Conservation (phyloP, 2,329 filamentous ascomycete species). For the Basipetospora chlamydospora region DNA sequence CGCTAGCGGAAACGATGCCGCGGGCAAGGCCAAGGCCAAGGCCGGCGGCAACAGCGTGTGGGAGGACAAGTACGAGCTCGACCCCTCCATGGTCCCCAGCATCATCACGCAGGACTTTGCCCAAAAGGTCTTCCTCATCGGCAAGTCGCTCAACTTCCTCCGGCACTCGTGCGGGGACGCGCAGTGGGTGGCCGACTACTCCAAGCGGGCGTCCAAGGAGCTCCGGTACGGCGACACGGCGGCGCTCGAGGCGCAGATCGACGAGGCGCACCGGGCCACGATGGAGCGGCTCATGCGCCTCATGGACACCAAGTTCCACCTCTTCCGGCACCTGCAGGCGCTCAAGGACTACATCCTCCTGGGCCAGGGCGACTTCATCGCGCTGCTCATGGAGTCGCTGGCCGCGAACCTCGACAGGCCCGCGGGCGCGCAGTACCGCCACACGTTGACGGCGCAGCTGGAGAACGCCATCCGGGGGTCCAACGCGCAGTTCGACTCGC, state of each 20-base stretch:
- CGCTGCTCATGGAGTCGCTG: slow-evolving; percentile 89
- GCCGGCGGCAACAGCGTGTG: slow-evolving; percentile 76
- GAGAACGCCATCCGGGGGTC: slow-evolving; percentile 95
- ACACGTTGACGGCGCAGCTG: slow-evolving; percentile 92
- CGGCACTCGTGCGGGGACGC: slow-evolving; percentile 84
- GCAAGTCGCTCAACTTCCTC: slow-evolving; percentile 96
- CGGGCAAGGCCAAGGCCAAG: no score
- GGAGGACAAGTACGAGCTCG: slow-evolving; percentile 54
- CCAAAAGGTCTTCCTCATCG: slow-evolving; percentile 91
- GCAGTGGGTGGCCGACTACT: slow-evolving; percentile 90
- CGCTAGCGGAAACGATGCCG: no score
- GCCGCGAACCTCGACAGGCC: slow-evolving; percentile 86
- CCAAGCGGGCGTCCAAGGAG: slow-evolving; percentile 82
- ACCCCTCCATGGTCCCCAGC: slow-evolving; percentile 52
- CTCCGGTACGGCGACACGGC: slow-evolving; percentile 86
- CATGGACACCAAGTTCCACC: slow-evolving; percentile 88
- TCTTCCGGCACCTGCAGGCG: slow-evolving; percentile 83
- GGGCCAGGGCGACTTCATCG: slow-evolving; percentile 94
- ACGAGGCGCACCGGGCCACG: slow-evolving; percentile 93
- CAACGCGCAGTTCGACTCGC: slow-evolving; percentile 88
- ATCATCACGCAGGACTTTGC: slow-evolving; percentile 92
- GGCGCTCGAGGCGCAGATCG: slow-evolving; percentile 81
- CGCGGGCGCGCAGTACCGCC: slow-evolving; percentile 90
- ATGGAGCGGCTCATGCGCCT: slow-evolving; percentile 90
- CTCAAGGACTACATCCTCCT: slow-evolving; percentile 91